phyloP scores from a whole-genome alignment of 805 yeast genomes.

The Nakazawaea pomicola region DNA sequence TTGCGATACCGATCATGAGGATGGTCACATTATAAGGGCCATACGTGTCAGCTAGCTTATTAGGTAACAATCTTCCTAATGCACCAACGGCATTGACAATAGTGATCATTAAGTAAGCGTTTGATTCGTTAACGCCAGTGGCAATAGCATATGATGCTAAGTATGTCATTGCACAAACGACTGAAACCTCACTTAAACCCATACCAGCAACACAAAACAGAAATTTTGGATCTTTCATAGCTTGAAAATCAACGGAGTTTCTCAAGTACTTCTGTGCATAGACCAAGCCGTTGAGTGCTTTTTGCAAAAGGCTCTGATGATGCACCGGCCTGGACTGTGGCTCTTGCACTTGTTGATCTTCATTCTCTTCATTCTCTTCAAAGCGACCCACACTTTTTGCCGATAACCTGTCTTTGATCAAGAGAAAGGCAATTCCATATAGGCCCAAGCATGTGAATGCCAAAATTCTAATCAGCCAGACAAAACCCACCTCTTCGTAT shows the following conservation, averaged over 20 bases:
- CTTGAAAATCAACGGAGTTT: conserved; percentile 22
- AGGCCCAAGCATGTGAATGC: conserved; percentile 26
- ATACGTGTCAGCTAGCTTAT: conserved; percentile 40
- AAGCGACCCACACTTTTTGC: not conserved
- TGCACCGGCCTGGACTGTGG: no score
- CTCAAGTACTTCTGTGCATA: conserved; percentile 16
- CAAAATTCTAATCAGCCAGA: conserved; percentile 54
- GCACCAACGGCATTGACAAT: conserved; percentile 41
- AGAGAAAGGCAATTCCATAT: conserved; percentile 24
- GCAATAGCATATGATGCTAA: conserved; percentile 39
- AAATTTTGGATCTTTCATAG: conserved; percentile 34
- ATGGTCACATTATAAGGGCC: conserved; percentile 56
- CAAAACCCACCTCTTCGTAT: conserved; percentile 44
- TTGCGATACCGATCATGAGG: conserved; percentile 37
- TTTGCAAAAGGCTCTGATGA: no score
- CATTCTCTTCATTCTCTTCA: not conserved
- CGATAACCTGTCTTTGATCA: conserved; percentile 30
- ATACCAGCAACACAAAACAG: conserved; percentile 32
- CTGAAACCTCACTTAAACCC: conserved; percentile 33
- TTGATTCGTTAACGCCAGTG: conserved; percentile 33
- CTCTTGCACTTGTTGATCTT: no score
- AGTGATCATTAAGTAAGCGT: conserved; percentile 39
- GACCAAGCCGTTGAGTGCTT: not conserved
- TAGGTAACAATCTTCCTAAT: conserved; percentile 49
- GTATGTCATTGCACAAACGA: conserved; percentile 36